Percentiles rank a stretch among this genome's conserved stretches.
phyloP scores from a whole-genome alignment of 192 early-diverging fungal species.

The Coemansia sp. region DNA sequence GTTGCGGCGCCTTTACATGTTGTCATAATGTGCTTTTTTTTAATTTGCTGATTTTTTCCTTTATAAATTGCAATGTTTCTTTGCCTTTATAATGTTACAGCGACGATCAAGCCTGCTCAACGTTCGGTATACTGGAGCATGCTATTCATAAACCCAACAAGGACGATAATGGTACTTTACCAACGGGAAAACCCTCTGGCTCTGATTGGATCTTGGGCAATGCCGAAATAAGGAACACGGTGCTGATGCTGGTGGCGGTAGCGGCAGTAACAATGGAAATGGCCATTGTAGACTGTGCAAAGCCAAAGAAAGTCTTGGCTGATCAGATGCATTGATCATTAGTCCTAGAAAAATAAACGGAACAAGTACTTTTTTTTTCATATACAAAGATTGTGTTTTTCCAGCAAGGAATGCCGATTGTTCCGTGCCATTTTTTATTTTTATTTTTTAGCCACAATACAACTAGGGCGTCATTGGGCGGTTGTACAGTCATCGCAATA shows the following conservation, averaged over 20 bases:
- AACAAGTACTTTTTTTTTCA: neutral
- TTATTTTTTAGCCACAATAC: neutral
- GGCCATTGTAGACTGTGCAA: neutral
- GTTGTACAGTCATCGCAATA: neutral
- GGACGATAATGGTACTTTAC: no score
- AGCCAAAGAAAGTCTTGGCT: neutral
- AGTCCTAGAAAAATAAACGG: neutral
- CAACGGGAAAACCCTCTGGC: neutral
- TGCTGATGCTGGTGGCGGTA: no score
- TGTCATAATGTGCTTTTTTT: neutral
- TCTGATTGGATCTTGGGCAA: neutral
- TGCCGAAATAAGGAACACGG: neutral
- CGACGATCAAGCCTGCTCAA: no score
- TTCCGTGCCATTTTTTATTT: neutral
- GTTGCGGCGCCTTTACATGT: neutral
- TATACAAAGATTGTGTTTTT: neutral
- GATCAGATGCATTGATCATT: neutral
- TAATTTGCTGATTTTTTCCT: neutral
- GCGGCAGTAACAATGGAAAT: neutral
- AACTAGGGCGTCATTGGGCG: neutral
- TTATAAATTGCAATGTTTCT: no score
- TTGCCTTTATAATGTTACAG: no score
- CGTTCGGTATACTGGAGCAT: no score
- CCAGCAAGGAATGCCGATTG: neutral
- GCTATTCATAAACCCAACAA: no score